Base-by-base conservation (phyloP, 148 eudicot species). In the Selenicereus undatus region DNA sequence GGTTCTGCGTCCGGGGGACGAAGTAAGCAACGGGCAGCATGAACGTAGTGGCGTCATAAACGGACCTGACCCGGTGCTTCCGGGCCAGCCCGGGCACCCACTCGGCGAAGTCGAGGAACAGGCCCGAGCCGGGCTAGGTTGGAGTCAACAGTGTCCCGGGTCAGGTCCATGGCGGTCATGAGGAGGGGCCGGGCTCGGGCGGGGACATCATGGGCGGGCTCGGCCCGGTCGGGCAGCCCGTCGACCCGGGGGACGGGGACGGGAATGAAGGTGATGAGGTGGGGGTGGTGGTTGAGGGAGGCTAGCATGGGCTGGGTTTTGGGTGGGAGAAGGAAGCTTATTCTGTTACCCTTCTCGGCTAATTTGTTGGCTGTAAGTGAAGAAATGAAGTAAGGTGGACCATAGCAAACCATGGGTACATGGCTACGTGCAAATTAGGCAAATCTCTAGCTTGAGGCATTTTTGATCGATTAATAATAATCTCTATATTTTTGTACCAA, bases 401-500 rank as follows among this genome's bases (percentile, higher is more conserved):
- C 68, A 86, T 75, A 42, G 89, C 90, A 22, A 84, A 81, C 86
- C 87, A 88, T 29, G 90, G 89, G 70, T 80, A 88, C 87, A 83
- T 86, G 1, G 71, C 75, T 43, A 85, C 68, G 50, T 70, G 82
- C 52, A 73, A 73, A 35, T 60, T 54, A 54, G 32, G 35, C 30
- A 29, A 12, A 14, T 29, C 20, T 54, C 4, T 54, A 4, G 17
- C 60, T 54, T 13, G 20, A 16, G 66, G 8, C 66, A 60, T 22
- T 60, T 21, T 60, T 60, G 17, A 13, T 13, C 17, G 1, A 13
- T 18, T 17, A 32, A 32, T 17, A 32, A 32, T 32, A 32, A 32
- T 32, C 32, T 32, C 32, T 32, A 32, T 32, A 32, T 32, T 32
- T 32, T 32, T 32, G 32, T 32, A 32, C 32, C 32, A 32, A 32